Evolutionary conservation across 345 rosid species (phyloP), one percentile per base, ranked within the genome.

Genomic region (Nasturtium officinale): DNA sequence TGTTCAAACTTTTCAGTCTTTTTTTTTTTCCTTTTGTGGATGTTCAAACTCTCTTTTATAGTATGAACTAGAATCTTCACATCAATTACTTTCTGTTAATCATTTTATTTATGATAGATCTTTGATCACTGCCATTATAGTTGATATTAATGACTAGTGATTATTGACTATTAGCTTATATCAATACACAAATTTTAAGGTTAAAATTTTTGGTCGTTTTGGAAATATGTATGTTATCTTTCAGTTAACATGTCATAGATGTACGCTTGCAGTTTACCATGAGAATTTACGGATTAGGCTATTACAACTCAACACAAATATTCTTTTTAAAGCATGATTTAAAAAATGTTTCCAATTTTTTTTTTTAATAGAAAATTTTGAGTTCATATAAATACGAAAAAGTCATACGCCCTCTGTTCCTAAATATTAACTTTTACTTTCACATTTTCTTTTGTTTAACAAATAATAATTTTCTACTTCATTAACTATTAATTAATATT

Each of bases 21-120:
- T 3, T 13, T 30, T 12, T 21, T 15, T 13, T n/a, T n/a, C n/a
- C 7, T 1, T n/a, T 51, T 9, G 6, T 23, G 18, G 8, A 68
- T 20, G 30, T 29, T 30, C 23, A 38, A 43, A 55, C 45, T 45
- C 16, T 57, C 32, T 57, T 29, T 15, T 56, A 32, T 16, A n/a
- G n/a, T n/a, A 16, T 32, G 25, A 56, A 56, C 20, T 30, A 56
- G 61, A 30, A 30, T 67, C 18, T 67, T 10, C 55, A 43, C 56
- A 56, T 37, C 62, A 68, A 12, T 26, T 17, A 25, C 37, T 35
- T 23, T 43, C 32, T 55, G n/a, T 18, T 42, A 13, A 18, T 43
- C 30, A 43, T 42, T 42, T 56, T 18, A 43, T 69, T 69, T 69
- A 13, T 43, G 57, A 21, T 47, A 13, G 33, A 45, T 45, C 9